Conservation (phyloP, 495 filamentous ascomycete species). For the Cenococcum geophilum region DNA sequence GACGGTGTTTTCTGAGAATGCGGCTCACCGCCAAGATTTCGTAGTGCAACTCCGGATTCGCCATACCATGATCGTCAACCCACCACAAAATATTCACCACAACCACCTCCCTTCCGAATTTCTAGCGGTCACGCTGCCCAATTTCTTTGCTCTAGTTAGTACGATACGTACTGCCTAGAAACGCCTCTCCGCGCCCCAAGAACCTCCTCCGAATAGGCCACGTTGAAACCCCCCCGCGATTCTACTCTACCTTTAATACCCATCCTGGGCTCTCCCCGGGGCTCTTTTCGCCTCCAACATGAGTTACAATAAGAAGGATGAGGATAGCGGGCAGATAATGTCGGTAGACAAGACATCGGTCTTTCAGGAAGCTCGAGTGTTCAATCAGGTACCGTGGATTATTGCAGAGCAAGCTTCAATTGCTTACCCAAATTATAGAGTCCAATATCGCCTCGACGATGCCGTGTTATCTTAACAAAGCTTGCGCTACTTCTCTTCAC, state of each 20-base stretch:
- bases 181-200: no score
- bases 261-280: background rate
- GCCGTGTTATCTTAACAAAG: slow-evolving; percentile 84
- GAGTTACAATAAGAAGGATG: slow-evolving; percentile 59
- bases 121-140: no score
- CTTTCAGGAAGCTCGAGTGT: slow-evolving; percentile 97
- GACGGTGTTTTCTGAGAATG: background rate
- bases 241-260: background rate
- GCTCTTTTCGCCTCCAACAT: background rate
- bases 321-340: slow-evolving; percentile 56
- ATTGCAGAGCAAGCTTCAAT: no score
- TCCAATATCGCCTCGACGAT: slow-evolving; percentile 88
- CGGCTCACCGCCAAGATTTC: no score
- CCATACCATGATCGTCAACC: no score
- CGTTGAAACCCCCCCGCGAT: background rate
- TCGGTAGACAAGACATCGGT: slow-evolving; percentile 91
- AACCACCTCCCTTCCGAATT: no score
- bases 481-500: slow-evolving; percentile 95
- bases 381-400: slow-evolving; percentile 50
- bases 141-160: no score
- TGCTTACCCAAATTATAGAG: slow-evolving; percentile 48
- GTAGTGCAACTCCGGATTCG: no score
- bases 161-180: no score
- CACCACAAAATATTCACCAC: no score
- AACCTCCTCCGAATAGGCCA: background rate